Percentiles rank a stretch among this genome's conserved stretches.
These are phyloP conservation scores for Escallonia herrerae DNA, from an alignment of 129 eudicot species.

Conservation along the genomic window DNA sequence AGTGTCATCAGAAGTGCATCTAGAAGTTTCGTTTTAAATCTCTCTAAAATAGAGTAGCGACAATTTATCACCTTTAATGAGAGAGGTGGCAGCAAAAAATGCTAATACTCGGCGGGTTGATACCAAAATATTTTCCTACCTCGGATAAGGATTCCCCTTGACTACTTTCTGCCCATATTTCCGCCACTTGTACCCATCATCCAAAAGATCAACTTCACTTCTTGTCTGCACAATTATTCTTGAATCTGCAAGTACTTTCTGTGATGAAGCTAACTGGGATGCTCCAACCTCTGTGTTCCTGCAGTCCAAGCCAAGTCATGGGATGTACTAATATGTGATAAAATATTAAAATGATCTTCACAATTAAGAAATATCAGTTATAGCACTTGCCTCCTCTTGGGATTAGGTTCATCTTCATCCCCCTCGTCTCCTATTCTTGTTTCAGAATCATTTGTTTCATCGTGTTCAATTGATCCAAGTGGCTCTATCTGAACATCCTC, in stretches of 20 bases:
- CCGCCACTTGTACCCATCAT: constrained; percentile 97
- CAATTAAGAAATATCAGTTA: neutral
- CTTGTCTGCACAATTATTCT: constrained; percentile 88
- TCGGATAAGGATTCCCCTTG: constrained; percentile 92
- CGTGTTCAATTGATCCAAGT: constrained; percentile 16
- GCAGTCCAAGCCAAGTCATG: constrained; percentile 18
- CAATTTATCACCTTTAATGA: too few relatives aligned
- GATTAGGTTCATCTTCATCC: constrained; percentile 60
- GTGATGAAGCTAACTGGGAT: constrained; percentile 31
- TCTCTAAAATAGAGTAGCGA: too few relatives aligned
- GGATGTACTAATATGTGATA: constrained; percentile 5
- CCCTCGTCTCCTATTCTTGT: constrained; percentile 33
- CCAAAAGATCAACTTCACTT: constrained; percentile 95
- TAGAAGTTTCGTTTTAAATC: too few relatives aligned
- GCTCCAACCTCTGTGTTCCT: constrained; percentile 50
- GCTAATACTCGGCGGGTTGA: too few relatives aligned
- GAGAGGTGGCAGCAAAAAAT: too few relatives aligned
- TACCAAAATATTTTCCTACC: constrained; percentile 25
- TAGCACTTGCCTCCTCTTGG: constrained; percentile 67
- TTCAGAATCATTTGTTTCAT: constrained; percentile 21
- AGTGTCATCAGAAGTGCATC: too few relatives aligned
- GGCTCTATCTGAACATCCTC: constrained; percentile 26
- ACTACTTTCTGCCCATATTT: constrained; percentile 98
- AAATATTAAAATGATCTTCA: constrained; percentile 1
- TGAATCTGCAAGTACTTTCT: constrained; percentile 58